Percentiles rank a stretch among this genome's conserved stretches.
Evolutionary conservation across 2,329 filamentous ascomycete species (phyloP).

Genomic region (Lasiodiplodia hormozganensis): DNA sequence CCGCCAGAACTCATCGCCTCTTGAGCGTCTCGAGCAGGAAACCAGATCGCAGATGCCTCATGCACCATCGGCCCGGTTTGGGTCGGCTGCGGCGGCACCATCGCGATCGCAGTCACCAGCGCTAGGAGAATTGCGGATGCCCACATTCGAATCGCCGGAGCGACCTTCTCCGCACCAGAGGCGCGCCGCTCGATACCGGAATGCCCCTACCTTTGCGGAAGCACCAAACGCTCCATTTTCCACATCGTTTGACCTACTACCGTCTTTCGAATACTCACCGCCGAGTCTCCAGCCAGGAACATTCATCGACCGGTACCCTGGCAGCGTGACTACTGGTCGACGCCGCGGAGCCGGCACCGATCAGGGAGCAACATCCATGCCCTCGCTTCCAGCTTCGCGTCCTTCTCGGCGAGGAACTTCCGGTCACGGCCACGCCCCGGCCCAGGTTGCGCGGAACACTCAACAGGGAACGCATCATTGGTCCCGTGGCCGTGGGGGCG

Average conservation of each 20-base stretch:
- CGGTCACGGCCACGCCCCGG: constrained; percentile 12
- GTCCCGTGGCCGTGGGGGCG: constrained; percentile 5
- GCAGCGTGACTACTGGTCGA: background rate
- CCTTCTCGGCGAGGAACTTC: constrained; percentile 23
- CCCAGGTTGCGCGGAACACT: constrained; percentile 11
- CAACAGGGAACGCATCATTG: background rate
- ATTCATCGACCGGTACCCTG: constrained; percentile 25
- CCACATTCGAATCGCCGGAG: constrained; percentile 28
- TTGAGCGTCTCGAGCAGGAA: constrained; percentile 28
- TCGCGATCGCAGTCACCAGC: constrained; percentile 13
- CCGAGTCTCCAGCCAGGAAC: constrained; percentile 21
- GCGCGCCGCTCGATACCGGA: constrained; percentile 22
- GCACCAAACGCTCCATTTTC: constrained; percentile 19
- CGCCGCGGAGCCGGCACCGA: constrained; percentile 15
- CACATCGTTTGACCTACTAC: constrained; percentile 23
- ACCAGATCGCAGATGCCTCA: constrained; percentile 13
- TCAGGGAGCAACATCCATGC: constrained; percentile 26
- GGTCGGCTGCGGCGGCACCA: constrained; percentile 15
- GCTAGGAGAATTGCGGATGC: constrained; percentile 22
- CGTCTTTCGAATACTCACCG: constrained; percentile 23
- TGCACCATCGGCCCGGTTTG: constrained; percentile 15
- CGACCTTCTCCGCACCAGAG: constrained; percentile 23
- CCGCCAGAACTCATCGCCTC: constrained; percentile 20
- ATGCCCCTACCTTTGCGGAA: constrained; percentile 24
- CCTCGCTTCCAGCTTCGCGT: constrained; percentile 27